Conservation (phyloP, 2,329 filamentous ascomycete genomes). For the Sporothrix sp. region DNA sequence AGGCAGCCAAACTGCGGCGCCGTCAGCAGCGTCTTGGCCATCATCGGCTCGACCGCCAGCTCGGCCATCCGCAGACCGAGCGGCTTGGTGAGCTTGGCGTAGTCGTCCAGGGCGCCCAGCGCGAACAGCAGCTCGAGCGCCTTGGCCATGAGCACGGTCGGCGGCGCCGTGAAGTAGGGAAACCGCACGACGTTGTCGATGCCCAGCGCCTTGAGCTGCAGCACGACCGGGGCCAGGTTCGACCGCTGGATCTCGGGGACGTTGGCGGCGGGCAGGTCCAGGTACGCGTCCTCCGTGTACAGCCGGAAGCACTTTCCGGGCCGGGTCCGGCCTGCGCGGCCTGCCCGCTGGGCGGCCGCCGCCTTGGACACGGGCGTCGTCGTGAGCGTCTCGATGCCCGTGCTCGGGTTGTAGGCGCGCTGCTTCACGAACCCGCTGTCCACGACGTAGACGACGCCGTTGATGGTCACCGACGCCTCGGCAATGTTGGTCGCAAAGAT, state of each 20-base stretch:
- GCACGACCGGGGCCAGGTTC: constrained; percentile 75
- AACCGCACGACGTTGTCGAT: constrained; percentile 93
- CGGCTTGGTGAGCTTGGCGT: constrained; percentile 81
- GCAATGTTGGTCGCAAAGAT: constrained; percentile 94
- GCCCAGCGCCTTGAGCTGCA: constrained; percentile 89
- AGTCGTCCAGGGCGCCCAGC: constrained; percentile 75
- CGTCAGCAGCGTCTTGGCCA: constrained; percentile 76
- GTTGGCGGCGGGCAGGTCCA: constrained; percentile 56
- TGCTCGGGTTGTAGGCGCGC: constrained; percentile 71
- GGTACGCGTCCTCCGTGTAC: constrained; percentile 69
- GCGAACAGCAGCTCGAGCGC: constrained; percentile 83
- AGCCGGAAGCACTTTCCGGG: constrained; percentile 91
- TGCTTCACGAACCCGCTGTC: constrained; percentile 89
- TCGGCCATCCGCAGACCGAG: constrained; percentile 90
- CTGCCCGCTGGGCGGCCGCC: constrained; percentile 82
- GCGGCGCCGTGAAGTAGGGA: constrained; percentile 77
- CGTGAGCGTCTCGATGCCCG: constrained; percentile 80
- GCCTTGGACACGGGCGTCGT: constrained; percentile 78
- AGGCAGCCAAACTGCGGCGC: constrained; percentile 68
- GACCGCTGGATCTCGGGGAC: constrained; percentile 87
- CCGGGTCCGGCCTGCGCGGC: constrained; percentile 78
- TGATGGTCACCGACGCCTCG: constrained; percentile 90
- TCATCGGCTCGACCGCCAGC: constrained; percentile 88
- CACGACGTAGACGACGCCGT: constrained; percentile 82
- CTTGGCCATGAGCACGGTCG: constrained; percentile 72